These are phyloP conservation scores for Graphiopsis chlorocephala DNA, from an alignment of 2,329 filamentous ascomycete genomes.

Conservation along the genomic window DNA sequence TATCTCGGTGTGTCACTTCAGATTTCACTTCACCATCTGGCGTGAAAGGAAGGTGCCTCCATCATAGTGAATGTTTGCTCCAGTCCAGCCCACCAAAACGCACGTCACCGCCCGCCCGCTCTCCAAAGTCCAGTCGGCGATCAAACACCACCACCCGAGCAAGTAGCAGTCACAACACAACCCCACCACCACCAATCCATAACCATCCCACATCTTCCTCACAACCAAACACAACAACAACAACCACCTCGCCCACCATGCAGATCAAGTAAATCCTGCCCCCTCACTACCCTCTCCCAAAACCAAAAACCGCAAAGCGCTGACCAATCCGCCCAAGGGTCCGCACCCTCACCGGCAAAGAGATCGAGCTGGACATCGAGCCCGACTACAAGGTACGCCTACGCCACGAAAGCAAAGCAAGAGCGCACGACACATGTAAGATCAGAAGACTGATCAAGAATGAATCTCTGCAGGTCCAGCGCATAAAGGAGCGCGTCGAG, in stretches of 20 bases:
- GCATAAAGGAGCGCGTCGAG: constrained; percentile 98
- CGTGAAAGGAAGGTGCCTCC: background rate
- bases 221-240: background rate
- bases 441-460: background rate
- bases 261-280: constrained; percentile 16
- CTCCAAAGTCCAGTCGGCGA: constrained; percentile 27
- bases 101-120: background rate
- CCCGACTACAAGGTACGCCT: constrained; percentile 76
- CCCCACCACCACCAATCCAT: background rate
- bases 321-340: constrained; percentile 59
- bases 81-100: background rate
- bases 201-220: background rate
- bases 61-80: background rate
- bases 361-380: constrained; percentile 98
- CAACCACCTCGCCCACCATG: constrained; percentile 3
- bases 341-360: constrained; percentile 94
- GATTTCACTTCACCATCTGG: background rate
- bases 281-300: background rate
- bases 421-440: too few relatives aligned
- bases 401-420: background rate
- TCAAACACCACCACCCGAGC: background rate
- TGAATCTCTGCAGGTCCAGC: constrained; percentile 64
- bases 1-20: background rate
- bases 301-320: background rate
- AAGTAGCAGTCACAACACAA: background rate